Evolutionary conservation across 345 rosid species (phyloP), one percentile per base, ranked within the genome.

Genomic region (Linum tenue): DNA sequence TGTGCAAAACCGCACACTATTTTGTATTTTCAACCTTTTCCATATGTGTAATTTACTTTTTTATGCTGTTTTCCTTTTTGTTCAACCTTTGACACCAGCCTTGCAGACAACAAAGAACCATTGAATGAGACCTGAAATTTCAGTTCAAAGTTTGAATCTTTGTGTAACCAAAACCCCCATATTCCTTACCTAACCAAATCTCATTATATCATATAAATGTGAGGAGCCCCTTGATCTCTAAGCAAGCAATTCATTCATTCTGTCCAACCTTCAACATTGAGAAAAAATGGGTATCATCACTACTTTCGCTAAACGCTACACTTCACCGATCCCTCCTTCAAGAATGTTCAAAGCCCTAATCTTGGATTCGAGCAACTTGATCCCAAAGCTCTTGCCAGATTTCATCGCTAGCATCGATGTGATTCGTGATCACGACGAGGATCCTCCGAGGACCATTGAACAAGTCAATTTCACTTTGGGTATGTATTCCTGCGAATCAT

Each of bases 301-400:
- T 9, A 76, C 44, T 37, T 68, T 36, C 50, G 62, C 74, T 22
- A 56, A 68, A 63, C 76, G 76, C 59, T 65, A 58, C 50, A 53
- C 60, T 0, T 70, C 64, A 37, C 63, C 71, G 0, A 43, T 79
- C 59, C 61, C 64, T 2, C 65, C 77, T 3, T 56, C 72, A 1
- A 69, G 70, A 37, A 64, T 73, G 71, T 73, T 79, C 50, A 79
- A 65, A 43, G 80, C 80, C 69, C 63, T 73, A 39, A 73, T 70
- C 31, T 5, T 76, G 3, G 82, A 76, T 39, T 65, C 77, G 17
- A 76, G 68, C 65, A 72, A 60, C 50, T 60, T 76, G 50, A 69
- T 73, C 66, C 76, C 78, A 17, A 65, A 79, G 37, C 76, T 68
- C 22, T 59, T 73, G 9, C 76, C 82, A 12, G 73, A 79, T 2